Percentiles rank a stretch among this genome's conserved stretches.
Evolutionary conservation across 345 rosid species (phyloP).

Genomic region (Salix brachista): DNA sequence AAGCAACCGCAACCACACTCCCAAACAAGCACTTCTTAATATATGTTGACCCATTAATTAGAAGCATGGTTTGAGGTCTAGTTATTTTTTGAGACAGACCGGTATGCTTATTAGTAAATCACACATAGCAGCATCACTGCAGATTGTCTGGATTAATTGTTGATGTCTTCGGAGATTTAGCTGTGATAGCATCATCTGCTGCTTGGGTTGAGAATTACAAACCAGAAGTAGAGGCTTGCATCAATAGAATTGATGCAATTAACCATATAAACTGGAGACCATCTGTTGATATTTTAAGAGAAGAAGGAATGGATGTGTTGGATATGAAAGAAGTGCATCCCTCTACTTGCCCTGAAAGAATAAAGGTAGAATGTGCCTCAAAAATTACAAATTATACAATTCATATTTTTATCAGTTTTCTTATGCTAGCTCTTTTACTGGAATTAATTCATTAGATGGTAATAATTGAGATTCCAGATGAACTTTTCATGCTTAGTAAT

Average conservation of each 20-base stretch:
- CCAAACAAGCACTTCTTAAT: background rate
- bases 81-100: background rate
- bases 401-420: background rate
- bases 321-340: conserved; percentile 37
- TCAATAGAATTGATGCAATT: conserved; percentile 50
- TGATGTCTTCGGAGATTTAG: conserved; percentile 84
- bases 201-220: conserved; percentile 94
- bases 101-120: conserved; percentile 9
- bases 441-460: background rate
- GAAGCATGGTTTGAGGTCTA: background rate
- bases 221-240: conserved; percentile 52
- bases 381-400: background rate
- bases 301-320: conserved; percentile 70
- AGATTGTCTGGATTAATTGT: conserved; percentile 86
- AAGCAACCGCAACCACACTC: fast-evolving
- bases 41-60: background rate
- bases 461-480: background rate
- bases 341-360: conserved; percentile 51
- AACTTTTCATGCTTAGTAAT: background rate
- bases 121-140: conserved; percentile 9
- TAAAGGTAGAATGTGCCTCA: conserved; percentile 45
- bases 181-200: conserved; percentile 93
- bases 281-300: conserved; percentile 78
- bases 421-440: background rate
- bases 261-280: conserved; percentile 83